Percentiles rank a stretch among this genome's conserved stretches.
Conservation (phyloP, 2,329 filamentous ascomycete species). For the Gremmenia infestans region DNA sequence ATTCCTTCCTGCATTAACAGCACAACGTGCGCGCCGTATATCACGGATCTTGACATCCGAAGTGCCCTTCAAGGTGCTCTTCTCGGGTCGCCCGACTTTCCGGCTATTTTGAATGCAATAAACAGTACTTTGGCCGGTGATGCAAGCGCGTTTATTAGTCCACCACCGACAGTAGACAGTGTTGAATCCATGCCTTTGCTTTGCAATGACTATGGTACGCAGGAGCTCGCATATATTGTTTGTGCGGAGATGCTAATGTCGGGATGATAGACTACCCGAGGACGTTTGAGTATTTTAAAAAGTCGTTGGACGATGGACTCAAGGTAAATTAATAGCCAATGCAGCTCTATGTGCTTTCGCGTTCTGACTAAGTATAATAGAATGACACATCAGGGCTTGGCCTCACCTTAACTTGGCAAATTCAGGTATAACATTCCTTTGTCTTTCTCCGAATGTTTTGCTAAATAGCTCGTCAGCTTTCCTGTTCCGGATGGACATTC, state of each 20-base stretch:
- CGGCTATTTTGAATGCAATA: background rate
- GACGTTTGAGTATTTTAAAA: background rate
- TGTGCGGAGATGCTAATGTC: background rate
- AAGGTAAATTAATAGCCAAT: background rate
- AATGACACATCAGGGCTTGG: background rate
- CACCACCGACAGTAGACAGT: background rate
- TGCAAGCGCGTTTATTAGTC: background rate
- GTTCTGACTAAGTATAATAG: background rate
- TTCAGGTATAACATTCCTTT: background rate
- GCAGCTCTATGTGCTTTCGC: background rate
- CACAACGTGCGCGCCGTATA: conserved; percentile 1
- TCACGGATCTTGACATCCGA: conserved; percentile 2
- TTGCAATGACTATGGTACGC: conserved; percentile 5
- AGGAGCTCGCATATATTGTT: background rate
- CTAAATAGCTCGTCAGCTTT: background rate
- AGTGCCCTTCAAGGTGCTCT: conserved; percentile 1
- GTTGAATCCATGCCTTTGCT: conserved; percentile 3
- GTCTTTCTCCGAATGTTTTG: background rate
- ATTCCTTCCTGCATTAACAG: conserved; percentile 1
- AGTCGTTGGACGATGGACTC: conserved; percentile 2
- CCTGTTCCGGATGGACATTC: conserved; percentile 12
- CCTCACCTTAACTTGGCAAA: background rate
- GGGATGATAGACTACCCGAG: background rate
- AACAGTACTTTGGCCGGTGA: background rate
- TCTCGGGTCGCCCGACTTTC: conserved; percentile 2